phyloP scores from a whole-genome alignment of 768 basidiomycete genomes.

The Heimioporus sp. region DNA sequence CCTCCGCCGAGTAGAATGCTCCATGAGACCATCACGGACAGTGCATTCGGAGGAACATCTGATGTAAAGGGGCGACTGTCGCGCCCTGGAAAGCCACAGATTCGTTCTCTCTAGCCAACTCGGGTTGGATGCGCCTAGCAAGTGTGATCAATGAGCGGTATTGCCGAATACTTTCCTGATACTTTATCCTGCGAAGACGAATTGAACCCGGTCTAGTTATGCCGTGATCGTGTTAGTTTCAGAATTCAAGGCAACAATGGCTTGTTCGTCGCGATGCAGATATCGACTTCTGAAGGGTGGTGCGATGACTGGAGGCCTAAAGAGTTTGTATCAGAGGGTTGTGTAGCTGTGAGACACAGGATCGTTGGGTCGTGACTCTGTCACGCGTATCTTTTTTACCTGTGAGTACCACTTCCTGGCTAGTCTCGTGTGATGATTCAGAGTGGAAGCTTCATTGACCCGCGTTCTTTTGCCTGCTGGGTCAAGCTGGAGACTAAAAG shows the following conservation, averaged over 20 bases:
- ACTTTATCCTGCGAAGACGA: slow-evolving; percentile 40
- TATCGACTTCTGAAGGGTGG: slow-evolving; percentile 21
- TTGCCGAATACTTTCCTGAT: slow-evolving; percentile 42
- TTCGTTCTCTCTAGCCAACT: slow-evolving; percentile 55
- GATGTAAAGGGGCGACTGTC: slow-evolving; percentile 42
- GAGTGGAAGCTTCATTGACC: slow-evolving; percentile 90
- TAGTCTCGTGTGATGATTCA: slow-evolving; percentile 66
- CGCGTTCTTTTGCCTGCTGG: slow-evolving; percentile 43
- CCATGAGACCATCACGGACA: slow-evolving; percentile 36
- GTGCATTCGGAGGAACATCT: slow-evolving; percentile 34
- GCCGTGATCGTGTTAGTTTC: slow-evolving; percentile 42
- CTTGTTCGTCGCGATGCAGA: slow-evolving; percentile 36
- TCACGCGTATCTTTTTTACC: slow-evolving; percentile 3
- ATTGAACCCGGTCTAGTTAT: slow-evolving; percentile 42
- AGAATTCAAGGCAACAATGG: slow-evolving; percentile 39
- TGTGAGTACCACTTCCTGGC: slow-evolving; percentile 19
- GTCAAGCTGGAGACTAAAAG: slow-evolving; percentile 72
- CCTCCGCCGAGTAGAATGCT: slow-evolving; percentile 43
- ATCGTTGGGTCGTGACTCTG: slow-evolving; percentile 14
- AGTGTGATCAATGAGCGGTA: slow-evolving; percentile 50
- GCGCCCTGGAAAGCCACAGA: slow-evolving; percentile 52
- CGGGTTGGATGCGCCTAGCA: slow-evolving; percentile 53
- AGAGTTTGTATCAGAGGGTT: background rate
- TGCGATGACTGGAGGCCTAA: slow-evolving; percentile 9
- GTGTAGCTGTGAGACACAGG: slow-evolving; percentile 3